Base-by-base conservation (phyloP, 345 rosid species). In the Populus ilicifolia region DNA sequence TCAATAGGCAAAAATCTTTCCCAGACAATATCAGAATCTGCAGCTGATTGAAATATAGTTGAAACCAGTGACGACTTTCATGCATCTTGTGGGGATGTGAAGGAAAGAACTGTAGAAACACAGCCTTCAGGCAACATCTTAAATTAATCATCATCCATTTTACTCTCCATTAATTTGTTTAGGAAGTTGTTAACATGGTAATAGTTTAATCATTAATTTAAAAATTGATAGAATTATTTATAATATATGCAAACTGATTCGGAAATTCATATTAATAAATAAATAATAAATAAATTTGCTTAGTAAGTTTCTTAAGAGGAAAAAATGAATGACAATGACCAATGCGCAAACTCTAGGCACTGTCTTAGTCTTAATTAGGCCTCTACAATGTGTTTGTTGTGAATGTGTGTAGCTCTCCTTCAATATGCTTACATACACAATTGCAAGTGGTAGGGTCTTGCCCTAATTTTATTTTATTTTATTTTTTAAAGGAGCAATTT, bases 1-100 rank as follows among this genome's bases (percentile, higher is more conserved):
- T 81, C 86, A 0, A 83, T 69, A 0, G 97, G 96, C 77, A 91
- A 77, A 71, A 94, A 88, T 6, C 63, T 87, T 12, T 79, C 83
- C 97, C 98, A 92, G 3, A 88, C 83, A 7, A 71, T 21, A 74
- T 90, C 92, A 1, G 94, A 94, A 0, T 87, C 89, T 27, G 91
- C 83, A 17, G 93, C 96, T 21, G 91, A 86, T 68, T 79, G 81
- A 71, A 92, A 90, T 36, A 74, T 64, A 2, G 88, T 63, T 5
- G 93, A 92, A 2, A 89, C 88, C 43, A 59, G 23, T 0, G 93
- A 84, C 4, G 87, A 87, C 11, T 83, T 82, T 82, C 85, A 82
- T 2, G 83, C 86, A 73, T 92, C 94, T 1, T 67, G 48, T 0
- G 98, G 98, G 41, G 96, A 79, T 2, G 98, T 87, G 41, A 88